Evolutionary conservation across 2,329 filamentous ascomycete species (phyloP), one percentile per base, ranked within the genome.

Genomic region (Verticillium albo-atrum): DNA sequence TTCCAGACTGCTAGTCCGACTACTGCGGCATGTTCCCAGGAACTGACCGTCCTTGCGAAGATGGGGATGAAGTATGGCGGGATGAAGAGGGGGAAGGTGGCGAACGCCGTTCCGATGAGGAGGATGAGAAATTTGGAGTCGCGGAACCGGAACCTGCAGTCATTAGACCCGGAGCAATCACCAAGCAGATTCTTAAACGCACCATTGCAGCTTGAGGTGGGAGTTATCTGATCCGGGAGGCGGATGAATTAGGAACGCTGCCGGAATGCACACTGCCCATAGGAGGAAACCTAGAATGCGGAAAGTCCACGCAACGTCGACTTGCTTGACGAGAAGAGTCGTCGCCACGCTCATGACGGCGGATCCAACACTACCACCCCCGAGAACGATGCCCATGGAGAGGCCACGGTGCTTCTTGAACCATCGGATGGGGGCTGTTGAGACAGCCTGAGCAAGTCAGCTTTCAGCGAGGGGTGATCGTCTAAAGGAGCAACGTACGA

Each of bases 31-130:
- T 65, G 63, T 9, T 58, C 60, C 0, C 67, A 65, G 17, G 61
- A 60, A 30, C 64, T 64, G 37, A 69, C 63, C 3, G 68, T 66
- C 4, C 65, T 27, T 10, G 67, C 64, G 47, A 69, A 70, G 14
- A 70, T 60, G 20, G 68, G 68, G 4, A 70, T 69, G 26, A 70
- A 70, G 62, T 70, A 70, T 1, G 68, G 65, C 6, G 68, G 68
- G 6, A 70, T 63, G 50, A 69, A 69, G 6, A 70, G 59, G 2
- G 68, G 66, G 54, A 70, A 69, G 32, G 66, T 69, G 12, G 63
- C 60, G 4, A 69, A 51, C 9, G 65, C 60, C 0, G 65, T 66
- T 6, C 67, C 68, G 14, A 64, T 35, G 12, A 70, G 42, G 1
- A 70, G 60, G 15, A 68, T 23, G 20, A 67, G 57, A 26, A 70